Conservation (phyloP, 1,284 basidiomycete species). For the Phellopilus nigrolimitatus region DNA sequence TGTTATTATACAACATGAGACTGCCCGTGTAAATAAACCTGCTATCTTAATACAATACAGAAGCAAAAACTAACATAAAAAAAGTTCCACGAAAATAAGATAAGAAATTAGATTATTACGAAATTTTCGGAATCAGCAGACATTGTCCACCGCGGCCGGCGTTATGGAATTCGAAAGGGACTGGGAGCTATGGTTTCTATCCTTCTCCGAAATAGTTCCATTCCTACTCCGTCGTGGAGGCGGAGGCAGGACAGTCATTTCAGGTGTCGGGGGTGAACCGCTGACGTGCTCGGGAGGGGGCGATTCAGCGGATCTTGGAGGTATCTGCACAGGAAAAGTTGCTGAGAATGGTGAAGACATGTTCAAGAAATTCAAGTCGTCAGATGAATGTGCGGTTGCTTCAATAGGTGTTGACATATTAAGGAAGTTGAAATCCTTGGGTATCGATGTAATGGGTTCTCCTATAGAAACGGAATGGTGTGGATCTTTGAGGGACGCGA, state of each 20-base stretch:
- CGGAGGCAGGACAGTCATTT: conserved; percentile 52
- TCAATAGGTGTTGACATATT: conserved; percentile 44
- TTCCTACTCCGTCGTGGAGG: conserved; percentile 54
- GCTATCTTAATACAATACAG: conserved; percentile 1
- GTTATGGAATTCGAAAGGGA: conserved; percentile 42
- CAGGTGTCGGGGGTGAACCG: conserved; percentile 32
- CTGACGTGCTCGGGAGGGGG: conserved; percentile 32
- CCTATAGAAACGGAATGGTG: conserved; percentile 42
- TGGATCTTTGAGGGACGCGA: conserved; percentile 15
- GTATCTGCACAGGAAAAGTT: conserved; percentile 13
- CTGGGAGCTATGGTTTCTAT: conserved; percentile 30
- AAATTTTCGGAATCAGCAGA: neutral
- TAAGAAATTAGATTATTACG: neutral
- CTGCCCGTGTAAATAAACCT: neutral
- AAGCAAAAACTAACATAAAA: neutral
- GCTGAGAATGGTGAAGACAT: conserved; percentile 15
- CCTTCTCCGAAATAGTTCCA: conserved; percentile 31
- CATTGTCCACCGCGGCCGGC: conserved; percentile 17
- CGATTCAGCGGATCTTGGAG: conserved; percentile 23
- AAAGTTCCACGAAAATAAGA: neutral
- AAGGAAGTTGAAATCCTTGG: conserved; percentile 56
- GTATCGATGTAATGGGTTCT: conserved; percentile 50
- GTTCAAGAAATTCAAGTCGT: conserved; percentile 23
- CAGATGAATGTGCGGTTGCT: conserved; percentile 26
- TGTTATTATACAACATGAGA: conserved; percentile 7